Base-by-base conservation (phyloP, 345 rosid genomes). In the Eucalyptus regnans region DNA sequence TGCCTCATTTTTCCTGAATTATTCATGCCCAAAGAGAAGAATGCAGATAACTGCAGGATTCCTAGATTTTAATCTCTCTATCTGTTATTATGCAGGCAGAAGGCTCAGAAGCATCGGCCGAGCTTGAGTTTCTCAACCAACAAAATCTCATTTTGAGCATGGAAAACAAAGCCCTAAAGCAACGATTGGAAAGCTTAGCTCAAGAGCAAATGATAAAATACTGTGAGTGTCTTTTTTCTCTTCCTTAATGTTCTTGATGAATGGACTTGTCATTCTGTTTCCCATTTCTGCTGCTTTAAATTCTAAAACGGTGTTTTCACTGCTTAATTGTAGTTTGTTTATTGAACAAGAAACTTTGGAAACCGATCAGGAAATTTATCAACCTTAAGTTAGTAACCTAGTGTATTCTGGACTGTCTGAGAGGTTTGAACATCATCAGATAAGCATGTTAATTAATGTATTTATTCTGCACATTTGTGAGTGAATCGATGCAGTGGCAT, bases 121-220 rank as follows among this genome's bases (percentile, higher is more conserved):
- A 95, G 93, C 98, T 97, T 92, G 97, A 96, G 88, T 97, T 96
- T 92, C 94, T 95, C 66, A 95, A 96, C 93, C 97, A 96, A 92
- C 92, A 94, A 88, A 94, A 92, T 91, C 98, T 96, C 90, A 95
- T 96, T 90, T 91, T 96, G 86, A 94, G 94, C 94, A 91, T 97
- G 99, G 99, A 97, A 92, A 96, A 96, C 92, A 96, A 95, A 93
- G 94, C 99, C 84, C 95, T 97, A 86, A 94, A 94, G 92, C 98
- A 95, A 83, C 98, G 99, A 9, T 86, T 97, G 50, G 98, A 96
- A 90, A 97, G 91, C 92, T 89, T 96, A 88, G 93, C 99, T 86
- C 97, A 95, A 87, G 99, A 97, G 92, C 95, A 96, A 88, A 93
- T 93, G 87, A 95, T 96, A 90, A 97, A 96, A 94, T 93, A 93